A percentile compares a stretch with the other conserved stretches of the same genome.
phyloP scores from a whole-genome alignment of 345 rosid genomes.

The Toxicodendron radicans region DNA sequence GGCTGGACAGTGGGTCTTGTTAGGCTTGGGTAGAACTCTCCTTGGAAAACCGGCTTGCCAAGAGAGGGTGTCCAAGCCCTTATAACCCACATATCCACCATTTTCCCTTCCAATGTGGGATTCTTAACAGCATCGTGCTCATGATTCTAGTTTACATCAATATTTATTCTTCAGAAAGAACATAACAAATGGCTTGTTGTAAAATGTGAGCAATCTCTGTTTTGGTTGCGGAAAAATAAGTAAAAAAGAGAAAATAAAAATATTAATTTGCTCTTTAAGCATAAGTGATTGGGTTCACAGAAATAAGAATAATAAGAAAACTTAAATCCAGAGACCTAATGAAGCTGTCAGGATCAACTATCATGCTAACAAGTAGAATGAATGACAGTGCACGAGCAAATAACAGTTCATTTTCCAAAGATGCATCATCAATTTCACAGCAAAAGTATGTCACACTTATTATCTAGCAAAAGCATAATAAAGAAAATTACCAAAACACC shows the following conservation, averaged over 20 bases:
- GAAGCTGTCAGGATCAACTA: not conserved
- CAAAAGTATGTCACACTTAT: not conserved
- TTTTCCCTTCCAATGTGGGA: no score
- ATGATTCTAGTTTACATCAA: not conserved
- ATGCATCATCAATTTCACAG: not conserved
- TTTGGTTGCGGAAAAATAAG: not conserved
- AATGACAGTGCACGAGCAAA: not conserved
- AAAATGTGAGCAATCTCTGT: not conserved
- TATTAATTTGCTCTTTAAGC: not conserved
- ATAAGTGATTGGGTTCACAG: not conserved
- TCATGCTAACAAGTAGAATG: not conserved
- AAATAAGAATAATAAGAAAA: not conserved
- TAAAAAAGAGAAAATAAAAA: not conserved
- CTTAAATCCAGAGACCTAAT: not conserved
- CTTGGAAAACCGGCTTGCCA: no score
- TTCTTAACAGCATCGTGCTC: not conserved
- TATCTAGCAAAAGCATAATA: slow-evolving; percentile 12
- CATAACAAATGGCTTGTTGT: not conserved
- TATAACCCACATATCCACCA: no score
- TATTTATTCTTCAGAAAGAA: not conserved
- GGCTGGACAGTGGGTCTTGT: no score
- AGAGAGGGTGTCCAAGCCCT: no score
- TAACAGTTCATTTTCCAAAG: not conserved
- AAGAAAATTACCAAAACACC: slow-evolving; percentile 75
- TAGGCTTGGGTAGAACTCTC: no score